These are phyloP conservation scores for Hyphodiscus sp. DNA, from an alignment of 2,329 filamentous ascomycete genomes.

Conservation along the genomic window DNA sequence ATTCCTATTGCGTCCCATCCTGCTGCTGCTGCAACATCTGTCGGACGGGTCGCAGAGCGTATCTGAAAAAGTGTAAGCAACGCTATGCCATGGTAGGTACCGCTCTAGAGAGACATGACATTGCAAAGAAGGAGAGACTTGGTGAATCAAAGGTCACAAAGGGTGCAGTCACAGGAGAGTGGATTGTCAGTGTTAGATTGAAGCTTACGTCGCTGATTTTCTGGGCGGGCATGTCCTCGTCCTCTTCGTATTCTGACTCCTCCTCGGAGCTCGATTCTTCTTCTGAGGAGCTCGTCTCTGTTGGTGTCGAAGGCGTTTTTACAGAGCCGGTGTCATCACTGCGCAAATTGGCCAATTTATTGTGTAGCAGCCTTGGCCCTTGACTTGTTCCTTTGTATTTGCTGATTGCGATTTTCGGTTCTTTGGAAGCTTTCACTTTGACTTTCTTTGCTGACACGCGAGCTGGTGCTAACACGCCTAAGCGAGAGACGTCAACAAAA, in stretches of 20 bases:
- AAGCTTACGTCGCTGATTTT: conserved; percentile 28
- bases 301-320: conserved; percentile 21
- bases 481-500: background rate
- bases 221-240: conserved; percentile 21
- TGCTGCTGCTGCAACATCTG: conserved; percentile 40
- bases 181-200: background rate
- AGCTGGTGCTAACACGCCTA: conserved; percentile 19
- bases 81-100: background rate
- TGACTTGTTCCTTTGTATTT: conserved; percentile 26
- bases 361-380: conserved; percentile 13
- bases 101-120: background rate
- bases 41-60: conserved; percentile 30
- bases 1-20: conserved; percentile 49
- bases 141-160: background rate
- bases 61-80: conserved; percentile 16
- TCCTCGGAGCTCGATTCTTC: conserved; percentile 29
- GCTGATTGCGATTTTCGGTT: conserved; percentile 17
- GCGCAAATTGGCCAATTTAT: conserved; percentile 15
- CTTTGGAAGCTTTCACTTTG: conserved; percentile 20
- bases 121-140: background rate
- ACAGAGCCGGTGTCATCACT: conserved; percentile 14
- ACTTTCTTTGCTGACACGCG: conserved; percentile 14
- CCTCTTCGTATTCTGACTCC: conserved; percentile 30
- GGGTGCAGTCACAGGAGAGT: background rate
- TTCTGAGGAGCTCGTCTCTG: conserved; percentile 28